Base-by-base conservation (phyloP, 352 stramenopile genomes). In the Pythium apleroticum region DNA sequence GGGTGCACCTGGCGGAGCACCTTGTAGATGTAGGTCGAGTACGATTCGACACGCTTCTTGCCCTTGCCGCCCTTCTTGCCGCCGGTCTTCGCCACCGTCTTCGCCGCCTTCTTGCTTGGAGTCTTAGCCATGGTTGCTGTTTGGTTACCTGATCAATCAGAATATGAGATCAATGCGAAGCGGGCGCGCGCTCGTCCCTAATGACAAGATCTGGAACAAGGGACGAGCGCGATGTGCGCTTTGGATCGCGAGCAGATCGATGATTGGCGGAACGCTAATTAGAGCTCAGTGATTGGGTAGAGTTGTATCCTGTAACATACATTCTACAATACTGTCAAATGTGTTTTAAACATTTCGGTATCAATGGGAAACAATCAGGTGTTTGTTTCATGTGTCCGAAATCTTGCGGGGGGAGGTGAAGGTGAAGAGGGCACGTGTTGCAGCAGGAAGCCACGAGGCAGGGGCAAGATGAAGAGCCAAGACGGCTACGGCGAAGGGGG, bases 101-200 rank as follows among this genome's bases (percentile, higher is more conserved):
- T 96, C 15, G 85, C 84, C 31, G 86, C 78, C 75, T 96, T 96
- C 91, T 99, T 99, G 71, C 82, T 96, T 45, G 96, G 94, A 72
- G 94, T 98, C 87, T 98, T 98, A 52, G 95, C 91, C 91, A 98
- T 98, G 72, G 68, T 76, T 67, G 33, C 50, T 74, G 55, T 65
- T 52, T 50, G 43, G 43, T 50, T 50, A 50, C 69, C 90, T 94
- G 63, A 94, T 95, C 81, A 99, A 95, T 50, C 83, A 90, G 20
- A 97, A 94, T 61, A 99, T 97, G 63, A 95, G 57, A 84, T 77
- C 98, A 93, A 74, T 98, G 99, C 57, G 98, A 97, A 74, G 99
- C 94, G 81, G 75, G 98, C 98, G 78, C 39, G 28, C 17, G 50
- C 0, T 2, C 37, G 60, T 66, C 52, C 60, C 49, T 33, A 60